Evolutionary conservation across 228 moss, liverwort and hornwort species (phyloP).

Genomic region (Sphagnum fallax): DNA sequence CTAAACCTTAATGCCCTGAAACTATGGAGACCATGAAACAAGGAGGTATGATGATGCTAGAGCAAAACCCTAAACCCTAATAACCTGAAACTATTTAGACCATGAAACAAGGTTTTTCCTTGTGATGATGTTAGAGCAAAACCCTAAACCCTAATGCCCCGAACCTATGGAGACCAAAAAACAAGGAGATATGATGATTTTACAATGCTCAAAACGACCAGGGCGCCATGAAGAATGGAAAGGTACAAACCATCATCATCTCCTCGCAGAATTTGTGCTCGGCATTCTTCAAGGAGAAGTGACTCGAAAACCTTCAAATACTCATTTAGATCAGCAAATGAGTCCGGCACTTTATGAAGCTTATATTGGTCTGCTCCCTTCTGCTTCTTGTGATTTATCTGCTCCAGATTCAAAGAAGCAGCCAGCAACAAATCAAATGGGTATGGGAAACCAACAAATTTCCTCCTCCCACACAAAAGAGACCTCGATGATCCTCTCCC

Average conservation of each 20-base stretch:
- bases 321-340: conserved; percentile 71
- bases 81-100: no score
- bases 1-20: no score
- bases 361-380: conserved; percentile 41
- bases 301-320: conserved; percentile 84
- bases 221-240: neutral
- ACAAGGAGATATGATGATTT: no score
- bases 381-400: conserved; percentile 71
- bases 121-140: no score
- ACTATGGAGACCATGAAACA: no score
- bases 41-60: no score
- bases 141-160: no score
- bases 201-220: no score
- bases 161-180: no score
- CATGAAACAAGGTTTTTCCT: no score
- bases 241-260: conserved; percentile 54
- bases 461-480: neutral
- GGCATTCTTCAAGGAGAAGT: conserved; percentile 90
- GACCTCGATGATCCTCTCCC: neutral
- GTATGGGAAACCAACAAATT: neutral
- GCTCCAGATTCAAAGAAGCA: conserved; percentile 3
- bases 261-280: conserved; percentile 92
- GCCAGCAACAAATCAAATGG: neutral
- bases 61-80: no score
- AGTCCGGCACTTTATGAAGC: conserved; percentile 74